Evolutionary conservation across 75 land plant genomes (phyloP), one percentile per base, ranked within the genome.

Genomic region (Larix kaempferi): DNA sequence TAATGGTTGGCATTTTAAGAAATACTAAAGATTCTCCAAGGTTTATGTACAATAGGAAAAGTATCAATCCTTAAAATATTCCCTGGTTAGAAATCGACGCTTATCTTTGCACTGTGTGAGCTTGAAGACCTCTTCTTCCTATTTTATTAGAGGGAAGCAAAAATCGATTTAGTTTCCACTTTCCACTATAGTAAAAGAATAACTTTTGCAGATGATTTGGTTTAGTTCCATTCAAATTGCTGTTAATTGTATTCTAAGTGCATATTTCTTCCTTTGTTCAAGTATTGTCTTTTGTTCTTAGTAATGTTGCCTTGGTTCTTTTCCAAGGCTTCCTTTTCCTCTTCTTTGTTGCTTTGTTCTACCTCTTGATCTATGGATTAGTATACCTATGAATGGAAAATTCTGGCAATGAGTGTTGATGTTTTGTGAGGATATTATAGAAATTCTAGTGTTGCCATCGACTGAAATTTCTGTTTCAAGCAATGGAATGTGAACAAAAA

Each of bases 121-220:
- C 29, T 23, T 60, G n/a, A 77, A 17, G 19, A 62, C 26, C 64
- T 62, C 27, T 62, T 62, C 64, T 62, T 62, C 64, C 10, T 62
- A 62, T 62, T 26, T 12, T 11, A 62, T 27, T 35, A 4, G 64
- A 23, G 33, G 33, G 33, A 62, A 26, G 23, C 13, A 62, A 62
- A 62, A 62, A 12, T 26, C 3, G 27, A 62, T 25, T 14, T 25
- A 10, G 64, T 6, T 62, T 62, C 13, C 27, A 13, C 3, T 62
- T 35, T 35, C 37, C 37, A 35, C 37, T 0, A 11, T 25, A 62
- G n/a, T 2, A 25, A 26, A 21, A 62, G 26, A 11, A 11, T 8
- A 62, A 21, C 27, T 8, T 33, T 65, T 65, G 69, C 33, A 29
- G 3, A 65, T 65, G 69, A 37, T 33, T 33, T 65, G 15, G 14